Percentiles rank a stretch among this genome's conserved stretches.
These are phyloP conservation scores for Ganoderma leucocontextum DNA, from an alignment of 1,284 basidiomycete genomes.

Conservation along the genomic window DNA sequence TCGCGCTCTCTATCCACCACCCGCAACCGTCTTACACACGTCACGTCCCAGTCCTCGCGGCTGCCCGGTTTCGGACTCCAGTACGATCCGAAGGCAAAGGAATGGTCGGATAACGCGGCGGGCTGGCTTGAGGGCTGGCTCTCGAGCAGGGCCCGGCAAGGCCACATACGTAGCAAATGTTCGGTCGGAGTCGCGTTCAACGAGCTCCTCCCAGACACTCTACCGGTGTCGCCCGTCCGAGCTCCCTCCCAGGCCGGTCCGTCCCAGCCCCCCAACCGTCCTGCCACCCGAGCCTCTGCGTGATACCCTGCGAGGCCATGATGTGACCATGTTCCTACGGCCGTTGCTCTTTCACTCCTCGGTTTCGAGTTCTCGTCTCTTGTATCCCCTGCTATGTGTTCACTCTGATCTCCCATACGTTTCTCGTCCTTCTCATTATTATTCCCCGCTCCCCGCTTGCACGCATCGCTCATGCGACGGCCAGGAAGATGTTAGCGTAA, in stretches of 20 bases:
- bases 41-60: not conserved
- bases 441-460: no score
- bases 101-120: not conserved
- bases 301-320: not conserved
- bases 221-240: not conserved
- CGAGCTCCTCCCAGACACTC: not conserved
- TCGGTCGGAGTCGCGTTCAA: not conserved
- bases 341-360: no score
- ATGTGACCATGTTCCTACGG: not conserved
- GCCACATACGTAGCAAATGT: not conserved
- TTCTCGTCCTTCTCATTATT: no score
- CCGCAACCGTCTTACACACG: no score
- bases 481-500: no score
- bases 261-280: not conserved
- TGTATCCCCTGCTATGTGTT: not conserved
- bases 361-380: not conserved
- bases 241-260: not conserved
- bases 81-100: not conserved
- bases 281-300: not conserved
- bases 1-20: no score
- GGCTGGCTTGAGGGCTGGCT: not conserved
- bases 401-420: not conserved
- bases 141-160: not conserved
- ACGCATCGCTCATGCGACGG: no score
- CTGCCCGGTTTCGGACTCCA: not conserved